Evolutionary conservation across 371 early-diverging fungal genomes (phyloP).

Genomic region (Apophysomyces ossiformis): DNA sequence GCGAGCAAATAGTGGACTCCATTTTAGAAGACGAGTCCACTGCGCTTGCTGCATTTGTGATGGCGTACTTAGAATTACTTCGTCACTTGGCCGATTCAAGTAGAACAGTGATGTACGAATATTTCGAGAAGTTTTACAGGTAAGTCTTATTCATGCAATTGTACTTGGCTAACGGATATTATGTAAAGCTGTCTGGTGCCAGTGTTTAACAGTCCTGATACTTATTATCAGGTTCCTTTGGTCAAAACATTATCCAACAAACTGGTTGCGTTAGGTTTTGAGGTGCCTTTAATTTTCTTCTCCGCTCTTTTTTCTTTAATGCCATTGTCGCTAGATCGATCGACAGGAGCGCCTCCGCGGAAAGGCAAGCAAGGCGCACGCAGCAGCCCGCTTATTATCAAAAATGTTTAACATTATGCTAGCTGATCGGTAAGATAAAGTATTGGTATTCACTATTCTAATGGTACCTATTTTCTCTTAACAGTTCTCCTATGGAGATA

Average conservation of each 20-base stretch:
- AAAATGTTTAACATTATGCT: conserved; percentile 34
- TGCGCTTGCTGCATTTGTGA: conserved; percentile 7
- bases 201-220: conserved; percentile 23
- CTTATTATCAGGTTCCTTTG: conserved; percentile 18
- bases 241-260: conserved; percentile 17
- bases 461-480: conserved; percentile 28
- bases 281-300: not conserved
- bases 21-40: conserved; percentile 15
- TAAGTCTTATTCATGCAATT: not conserved
- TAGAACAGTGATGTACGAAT: not conserved
- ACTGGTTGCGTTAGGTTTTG: conserved; percentile 23
- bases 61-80: conserved; percentile 8
- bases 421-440: conserved; percentile 22
- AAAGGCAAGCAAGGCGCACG: conserved; percentile 23
- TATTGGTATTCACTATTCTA: conserved; percentile 13
- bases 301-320: not conserved
- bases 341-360: conserved; percentile 3
- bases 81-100: not conserved
- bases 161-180: not conserved
- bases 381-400: conserved; percentile 24
- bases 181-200: conserved; percentile 20
- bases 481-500: conserved; percentile 35
- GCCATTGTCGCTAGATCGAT: conserved; percentile 16
- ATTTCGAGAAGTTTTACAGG: conserved; percentile 19
- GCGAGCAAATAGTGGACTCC: not conserved